Evolutionary conservation across 2,329 filamentous ascomycete genomes (phyloP), one percentile per base, ranked within the genome.

Genomic region (Fonsecaea pugnacius): DNA sequence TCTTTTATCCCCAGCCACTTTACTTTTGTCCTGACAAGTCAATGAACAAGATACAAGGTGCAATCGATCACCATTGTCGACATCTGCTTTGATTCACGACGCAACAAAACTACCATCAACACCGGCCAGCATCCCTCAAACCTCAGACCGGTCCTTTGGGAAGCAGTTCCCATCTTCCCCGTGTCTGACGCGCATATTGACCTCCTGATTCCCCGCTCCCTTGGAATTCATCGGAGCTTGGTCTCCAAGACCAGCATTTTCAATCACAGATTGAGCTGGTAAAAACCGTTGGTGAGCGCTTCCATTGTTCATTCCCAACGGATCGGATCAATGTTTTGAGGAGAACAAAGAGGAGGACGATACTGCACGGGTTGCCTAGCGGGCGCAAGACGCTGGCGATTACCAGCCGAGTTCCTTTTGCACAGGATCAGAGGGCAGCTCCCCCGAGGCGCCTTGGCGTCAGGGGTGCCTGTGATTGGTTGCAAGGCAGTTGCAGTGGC

Each of bases 401-500:
- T 40, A 46, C 43, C 43, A 18, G 46, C 38, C 50, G 46, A 36
- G 48, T 30, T 51, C 33, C 18, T 51, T 33, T 59, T 59, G 16
- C 24, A 33, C 32, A 59, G 46, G 33, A 21, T 32, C 24, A 33
- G 24, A 59, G 46, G 33, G 32, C 43, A 59, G 32, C 57, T 52
- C 56, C 46, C 57, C 55, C 36, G 4, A 32, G n/a, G 32, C n/a
- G 16, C 7, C 57, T 59, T 59, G 57, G 57, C 57, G 32, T 24
- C 32, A 38, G 32, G 35, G 12, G 21, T 46, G 8, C 30, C 16
- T 16, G 32, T 59, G 21, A 59, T 59, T 59, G 57, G 57, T 12
- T 59, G 46, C 16, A 12, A 21, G 18, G 43, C 57, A 51, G 57
- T 59, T 51, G 57, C 57, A 50, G 57, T 59, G 57, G 57, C 57